Conservation (phyloP, 805 yeast genomes). For the Maudiozyma bulderi region DNA sequence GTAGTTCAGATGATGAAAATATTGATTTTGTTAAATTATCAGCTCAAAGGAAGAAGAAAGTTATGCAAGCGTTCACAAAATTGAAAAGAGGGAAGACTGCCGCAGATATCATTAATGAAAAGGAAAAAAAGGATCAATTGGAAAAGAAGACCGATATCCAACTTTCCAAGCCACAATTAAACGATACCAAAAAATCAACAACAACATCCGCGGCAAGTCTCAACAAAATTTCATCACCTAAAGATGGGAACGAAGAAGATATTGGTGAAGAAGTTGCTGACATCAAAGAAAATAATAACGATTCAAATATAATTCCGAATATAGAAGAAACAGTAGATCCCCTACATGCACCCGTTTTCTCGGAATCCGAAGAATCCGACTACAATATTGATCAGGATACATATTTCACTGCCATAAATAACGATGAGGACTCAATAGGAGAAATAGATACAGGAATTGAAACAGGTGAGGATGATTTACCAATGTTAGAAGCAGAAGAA, state of each 20-base stretch:
- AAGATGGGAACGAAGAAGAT: slow-evolving; percentile 27
- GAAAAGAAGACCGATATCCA: slow-evolving; percentile 2
- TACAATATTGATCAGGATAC: slow-evolving; percentile 27
- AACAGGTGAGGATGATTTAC: slow-evolving; percentile 27
- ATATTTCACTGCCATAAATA: slow-evolving; percentile 22
- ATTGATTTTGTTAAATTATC: slow-evolving; percentile 66
- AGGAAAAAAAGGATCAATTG: slow-evolving; percentile 3
- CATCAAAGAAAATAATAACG: neutral
- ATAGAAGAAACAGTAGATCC: slow-evolving; percentile 12
- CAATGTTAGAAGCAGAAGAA: slow-evolving; percentile 27
- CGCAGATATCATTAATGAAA: slow-evolving; percentile 9
- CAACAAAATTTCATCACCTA: slow-evolving; percentile 4
- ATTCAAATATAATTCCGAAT: neutral
- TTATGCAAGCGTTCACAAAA: slow-evolving; percentile 39
- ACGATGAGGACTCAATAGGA: slow-evolving; percentile 28
- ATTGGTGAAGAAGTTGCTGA: slow-evolving; percentile 46
- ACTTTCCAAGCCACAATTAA: slow-evolving; percentile 17
- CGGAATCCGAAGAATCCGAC: slow-evolving; percentile 29
- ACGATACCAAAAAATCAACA: slow-evolving; percentile 35
- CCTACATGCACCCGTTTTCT: slow-evolving; percentile 23
- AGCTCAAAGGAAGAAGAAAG: slow-evolving; percentile 52
- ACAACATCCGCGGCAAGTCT: slow-evolving; percentile 20
- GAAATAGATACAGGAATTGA: slow-evolving; percentile 26
- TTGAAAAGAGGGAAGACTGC: slow-evolving; percentile 30
- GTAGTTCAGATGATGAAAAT: slow-evolving; percentile 55